A percentile compares a stretch with the other conserved stretches of the same genome.
phyloP scores from a whole-genome alignment of 2,329 filamentous ascomycete genomes.

The Diaporthe batatas region DNA sequence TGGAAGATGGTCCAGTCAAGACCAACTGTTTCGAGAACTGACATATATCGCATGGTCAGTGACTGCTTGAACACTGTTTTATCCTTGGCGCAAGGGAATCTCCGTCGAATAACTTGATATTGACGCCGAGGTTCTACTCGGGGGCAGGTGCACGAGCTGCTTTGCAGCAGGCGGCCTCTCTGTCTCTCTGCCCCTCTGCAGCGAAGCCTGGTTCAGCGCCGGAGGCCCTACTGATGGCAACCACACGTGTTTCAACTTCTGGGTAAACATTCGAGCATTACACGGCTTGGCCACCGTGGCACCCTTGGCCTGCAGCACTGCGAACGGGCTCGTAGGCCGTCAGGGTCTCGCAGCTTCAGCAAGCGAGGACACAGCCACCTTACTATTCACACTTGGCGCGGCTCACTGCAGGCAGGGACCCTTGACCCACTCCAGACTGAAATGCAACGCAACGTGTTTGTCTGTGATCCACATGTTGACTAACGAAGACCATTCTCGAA shows the following conservation, averaged over 20 bases:
- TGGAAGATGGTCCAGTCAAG: not conserved
- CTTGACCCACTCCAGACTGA: conserved; percentile 28
- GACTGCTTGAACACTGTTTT: not conserved
- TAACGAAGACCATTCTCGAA: conserved; percentile 25
- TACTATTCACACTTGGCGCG: conserved; percentile 30
- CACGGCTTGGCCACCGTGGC: conserved; percentile 24
- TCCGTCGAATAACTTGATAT: conserved; percentile 14
- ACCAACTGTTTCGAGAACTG: conserved; percentile 7
- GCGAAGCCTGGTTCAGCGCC: not conserved
- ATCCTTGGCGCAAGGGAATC: not conserved
- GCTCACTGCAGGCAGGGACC: conserved; percentile 23
- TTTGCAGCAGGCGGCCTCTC: conserved; percentile 11
- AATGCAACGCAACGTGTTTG: conserved; percentile 31
- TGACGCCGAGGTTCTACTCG: conserved; percentile 4
- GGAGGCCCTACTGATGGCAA: too few relatives aligned
- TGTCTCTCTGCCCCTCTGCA: conserved; percentile 3
- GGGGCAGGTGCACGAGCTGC: not conserved
- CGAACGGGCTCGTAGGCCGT: conserved; percentile 15
- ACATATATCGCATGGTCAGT: not conserved
- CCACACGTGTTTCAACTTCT: not conserved
- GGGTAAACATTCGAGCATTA: conserved; percentile 1
- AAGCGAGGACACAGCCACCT: conserved; percentile 32
- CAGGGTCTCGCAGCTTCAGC: conserved; percentile 29
- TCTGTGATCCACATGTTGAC: conserved; percentile 22
- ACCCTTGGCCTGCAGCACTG: conserved; percentile 25